phyloP scores from a whole-genome alignment of 768 basidiomycete genomes.

The Boletus subparvulus region DNA sequence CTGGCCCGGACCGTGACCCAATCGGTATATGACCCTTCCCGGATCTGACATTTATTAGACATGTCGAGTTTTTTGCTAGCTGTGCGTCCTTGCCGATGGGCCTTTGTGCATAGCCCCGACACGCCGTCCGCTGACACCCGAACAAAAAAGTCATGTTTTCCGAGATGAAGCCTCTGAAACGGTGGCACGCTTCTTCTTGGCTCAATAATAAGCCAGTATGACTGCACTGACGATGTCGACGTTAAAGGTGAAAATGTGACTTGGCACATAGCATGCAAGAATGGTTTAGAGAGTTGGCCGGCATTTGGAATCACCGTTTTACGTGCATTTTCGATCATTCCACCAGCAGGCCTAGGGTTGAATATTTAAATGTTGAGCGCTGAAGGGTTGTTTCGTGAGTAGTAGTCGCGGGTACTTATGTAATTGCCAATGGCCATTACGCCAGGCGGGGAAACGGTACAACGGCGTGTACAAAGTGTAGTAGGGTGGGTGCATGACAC shows the following conservation, averaged over 20 bases:
- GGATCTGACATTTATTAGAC: slow-evolving; percentile 17
- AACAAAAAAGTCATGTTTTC: background rate
- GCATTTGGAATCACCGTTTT: background rate
- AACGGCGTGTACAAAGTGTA: slow-evolving; percentile 5
- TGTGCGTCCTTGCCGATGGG: slow-evolving; percentile 6
- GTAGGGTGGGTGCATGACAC: background rate
- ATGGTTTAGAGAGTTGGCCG: background rate
- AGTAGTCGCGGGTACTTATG: background rate
- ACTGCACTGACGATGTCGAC: background rate
- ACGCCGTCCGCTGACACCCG: background rate
- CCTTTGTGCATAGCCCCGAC: slow-evolving; percentile 13
- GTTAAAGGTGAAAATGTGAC: background rate
- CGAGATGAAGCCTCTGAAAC: slow-evolving; percentile 4
- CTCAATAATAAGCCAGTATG: background rate
- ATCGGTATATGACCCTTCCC: background rate
- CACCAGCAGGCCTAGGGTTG: slow-evolving; percentile 8
- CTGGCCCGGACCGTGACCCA: background rate
- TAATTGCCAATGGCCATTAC: background rate
- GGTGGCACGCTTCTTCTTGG: background rate
- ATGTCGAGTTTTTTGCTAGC: background rate
- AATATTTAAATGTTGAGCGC: background rate
- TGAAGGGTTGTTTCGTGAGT: background rate
- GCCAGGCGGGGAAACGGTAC: background rate
- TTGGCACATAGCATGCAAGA: background rate
- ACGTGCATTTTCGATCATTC: slow-evolving; percentile 12